Conservation (phyloP, 345 rosid species). For the Laguncularia racemosa region DNA sequence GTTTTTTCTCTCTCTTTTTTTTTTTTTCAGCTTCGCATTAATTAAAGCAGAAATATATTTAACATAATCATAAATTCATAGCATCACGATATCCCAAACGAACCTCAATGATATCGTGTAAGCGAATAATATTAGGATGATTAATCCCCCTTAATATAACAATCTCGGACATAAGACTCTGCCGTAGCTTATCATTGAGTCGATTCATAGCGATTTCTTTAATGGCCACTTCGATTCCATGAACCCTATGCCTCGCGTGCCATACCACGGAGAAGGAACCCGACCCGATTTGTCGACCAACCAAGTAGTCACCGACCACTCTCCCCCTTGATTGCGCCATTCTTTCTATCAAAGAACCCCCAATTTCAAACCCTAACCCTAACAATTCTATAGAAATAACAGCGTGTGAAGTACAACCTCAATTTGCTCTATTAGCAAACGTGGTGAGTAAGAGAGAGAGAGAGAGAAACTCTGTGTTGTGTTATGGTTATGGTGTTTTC, state of each 20-base stretch:
- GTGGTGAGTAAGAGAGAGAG: too few species aligned
- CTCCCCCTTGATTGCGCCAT: conserved; percentile 76
- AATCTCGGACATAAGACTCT: conserved; percentile 91
- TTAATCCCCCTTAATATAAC: conserved; percentile 55
- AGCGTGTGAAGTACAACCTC: conserved; percentile 12
- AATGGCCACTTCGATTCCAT: conserved; percentile 90
- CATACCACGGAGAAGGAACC: conserved; percentile 98
- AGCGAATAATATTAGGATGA: conserved; percentile 83
- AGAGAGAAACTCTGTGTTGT: too few species aligned
- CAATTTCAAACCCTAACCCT: conserved; percentile 26
- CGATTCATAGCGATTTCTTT: conserved; percentile 72
- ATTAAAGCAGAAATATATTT: too few species aligned
- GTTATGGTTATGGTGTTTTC: too few species aligned
- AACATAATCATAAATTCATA: neutral
- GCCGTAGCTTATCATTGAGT: conserved; percentile 79
- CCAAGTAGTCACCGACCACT: conserved; percentile 80
- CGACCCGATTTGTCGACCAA: conserved; percentile 82
- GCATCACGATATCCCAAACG: neutral
- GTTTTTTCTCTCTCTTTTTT: too few species aligned
- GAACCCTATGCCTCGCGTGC: conserved; percentile 82
- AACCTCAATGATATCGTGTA: conserved; percentile 90
- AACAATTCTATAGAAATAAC: neutral
- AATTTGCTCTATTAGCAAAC: too few species aligned
- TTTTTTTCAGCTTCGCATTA: too few species aligned
- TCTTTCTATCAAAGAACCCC: neutral